A percentile compares a stretch with the other conserved stretches of the same genome.
These are phyloP conservation scores for Phaffomyces antillensis DNA, from an alignment of 805 yeast genomes.

Conservation along the genomic window DNA sequence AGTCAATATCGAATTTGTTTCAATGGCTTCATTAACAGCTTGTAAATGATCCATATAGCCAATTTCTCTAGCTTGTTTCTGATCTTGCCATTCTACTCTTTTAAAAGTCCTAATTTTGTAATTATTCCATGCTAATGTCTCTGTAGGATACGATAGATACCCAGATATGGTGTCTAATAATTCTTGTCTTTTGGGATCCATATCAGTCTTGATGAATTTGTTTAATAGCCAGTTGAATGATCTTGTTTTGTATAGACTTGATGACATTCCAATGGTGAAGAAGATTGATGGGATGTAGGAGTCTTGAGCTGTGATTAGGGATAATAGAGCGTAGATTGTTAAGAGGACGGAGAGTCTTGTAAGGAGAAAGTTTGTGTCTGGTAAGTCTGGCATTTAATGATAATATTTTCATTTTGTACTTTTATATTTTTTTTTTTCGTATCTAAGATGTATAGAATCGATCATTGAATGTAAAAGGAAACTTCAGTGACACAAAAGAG, in stretches of 20 bases:
- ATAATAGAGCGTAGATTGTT: constrained; percentile 21
- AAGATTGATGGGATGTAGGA: constrained; percentile 20
- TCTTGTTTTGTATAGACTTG: constrained; percentile 19
- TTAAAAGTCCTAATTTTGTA: constrained; percentile 36
- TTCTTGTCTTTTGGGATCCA: constrained; percentile 18
- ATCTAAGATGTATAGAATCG: too few species aligned
- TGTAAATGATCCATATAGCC: constrained; percentile 50
- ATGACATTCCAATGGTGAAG: constrained; percentile 25
- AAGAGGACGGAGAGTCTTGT: constrained; percentile 24
- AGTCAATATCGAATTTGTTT: constrained; percentile 41
- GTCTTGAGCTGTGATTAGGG: constrained; percentile 18
- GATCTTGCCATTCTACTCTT: constrained; percentile 49
- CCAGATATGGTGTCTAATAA: constrained; percentile 37
- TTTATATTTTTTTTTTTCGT: too few species aligned
- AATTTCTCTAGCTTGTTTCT: constrained; percentile 40
- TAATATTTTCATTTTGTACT: too few species aligned
- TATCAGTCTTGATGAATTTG: constrained; percentile 17
- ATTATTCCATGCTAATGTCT: constrained; percentile 38
- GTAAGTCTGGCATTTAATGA: not conserved
- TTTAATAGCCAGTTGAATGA: constrained; percentile 19
- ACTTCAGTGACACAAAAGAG: too few species aligned
- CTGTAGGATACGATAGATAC: constrained; percentile 35
- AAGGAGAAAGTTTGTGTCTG: constrained; percentile 8
- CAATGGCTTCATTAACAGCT: constrained; percentile 39
- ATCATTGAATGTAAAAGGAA: too few species aligned